Evolutionary conservation across 805 yeast species (phyloP).

Genomic region (Candida qinlingensis): DNA sequence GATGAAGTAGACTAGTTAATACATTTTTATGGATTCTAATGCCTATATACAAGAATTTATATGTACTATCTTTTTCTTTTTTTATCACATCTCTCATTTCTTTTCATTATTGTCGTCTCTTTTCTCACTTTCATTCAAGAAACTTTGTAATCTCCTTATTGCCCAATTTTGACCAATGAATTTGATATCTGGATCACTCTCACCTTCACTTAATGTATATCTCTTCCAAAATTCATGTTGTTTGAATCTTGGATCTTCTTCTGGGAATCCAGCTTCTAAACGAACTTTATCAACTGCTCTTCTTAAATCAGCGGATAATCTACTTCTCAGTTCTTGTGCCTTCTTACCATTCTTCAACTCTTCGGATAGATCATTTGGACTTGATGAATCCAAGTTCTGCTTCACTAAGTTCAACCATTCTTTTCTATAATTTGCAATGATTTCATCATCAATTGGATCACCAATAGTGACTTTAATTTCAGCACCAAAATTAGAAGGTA

Average conservation of each 20-base stretch:
- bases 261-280: conserved; percentile 36
- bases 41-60: too few relatives aligned
- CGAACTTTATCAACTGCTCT: conserved; percentile 49
- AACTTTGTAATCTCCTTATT: conserved; percentile 57
- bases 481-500: conserved; percentile 62
- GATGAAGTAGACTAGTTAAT: too few relatives aligned
- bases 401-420: conserved; percentile 66
- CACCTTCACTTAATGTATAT: conserved; percentile 61
- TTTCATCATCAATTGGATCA: conserved; percentile 54
- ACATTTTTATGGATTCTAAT: too few relatives aligned
- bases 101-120: not conserved
- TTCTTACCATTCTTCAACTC: conserved; percentile 58
- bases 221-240: conserved; percentile 71
- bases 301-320: conserved; percentile 65
- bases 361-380: conserved; percentile 53
- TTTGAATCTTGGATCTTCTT: conserved; percentile 66
- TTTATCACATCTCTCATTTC: too few relatives aligned
- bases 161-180: conserved; percentile 86
- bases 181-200: conserved; percentile 58
- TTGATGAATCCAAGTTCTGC: conserved; percentile 43
- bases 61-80: too few relatives aligned
- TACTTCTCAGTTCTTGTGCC: conserved; percentile 62
- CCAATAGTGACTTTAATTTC: conserved; percentile 71
- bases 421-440: conserved; percentile 54
- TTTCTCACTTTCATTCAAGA: conserved; percentile 24